Base-by-base conservation (phyloP, 345 rosid genomes). In the Camelina hispida region DNA sequence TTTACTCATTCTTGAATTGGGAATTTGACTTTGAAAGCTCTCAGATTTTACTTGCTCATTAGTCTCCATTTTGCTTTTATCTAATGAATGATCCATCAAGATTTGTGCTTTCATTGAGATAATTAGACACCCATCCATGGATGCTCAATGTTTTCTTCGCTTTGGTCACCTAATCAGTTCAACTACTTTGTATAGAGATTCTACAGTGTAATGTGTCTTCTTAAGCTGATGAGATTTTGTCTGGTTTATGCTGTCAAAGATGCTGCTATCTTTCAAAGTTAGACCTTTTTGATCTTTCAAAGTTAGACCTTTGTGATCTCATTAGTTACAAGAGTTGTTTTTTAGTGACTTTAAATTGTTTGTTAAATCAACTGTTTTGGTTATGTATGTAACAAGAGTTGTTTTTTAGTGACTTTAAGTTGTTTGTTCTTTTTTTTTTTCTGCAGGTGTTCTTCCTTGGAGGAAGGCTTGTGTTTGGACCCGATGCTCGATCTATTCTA, bases 401-500 rank as follows among this genome's bases (percentile, higher is more conserved):
- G n/a, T n/a, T n/a, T n/a, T n/a, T n/a, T n/a, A n/a, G n/a, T n/a
- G n/a, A n/a, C n/a, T n/a, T n/a, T n/a, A n/a, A n/a, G n/a, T n/a
- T n/a, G n/a, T n/a, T n/a, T n/a, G n/a, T n/a, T n/a, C n/a, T n/a
- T 66, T 20, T 0, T 6, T n/a, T 0, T 6, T 0, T 46, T 79
- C 61, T 85, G 75, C 93, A 95, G 99, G 76, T 84, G 81, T 95
- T 95, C 78, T 44, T 82, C 65, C 76, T 83, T 44, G 78, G 76
- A 23, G 99, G 99, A 73, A 88, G 99, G 84, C 84, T 95, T 38
- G 88, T 95, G 74, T 92, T 90, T 81, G 99, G 99, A 83, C 99
- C 99, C 0, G 99, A 95, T 87, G 93, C 87, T 16, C 80, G 87
- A 66, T 90, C 88, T 13, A 60, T 95, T 53, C 79, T 86, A 62